A percentile compares a stretch with the other conserved stretches of the same genome.
Evolutionary conservation across 768 basidiomycete species (phyloP).

Genomic region (Tephrocybe sp.): DNA sequence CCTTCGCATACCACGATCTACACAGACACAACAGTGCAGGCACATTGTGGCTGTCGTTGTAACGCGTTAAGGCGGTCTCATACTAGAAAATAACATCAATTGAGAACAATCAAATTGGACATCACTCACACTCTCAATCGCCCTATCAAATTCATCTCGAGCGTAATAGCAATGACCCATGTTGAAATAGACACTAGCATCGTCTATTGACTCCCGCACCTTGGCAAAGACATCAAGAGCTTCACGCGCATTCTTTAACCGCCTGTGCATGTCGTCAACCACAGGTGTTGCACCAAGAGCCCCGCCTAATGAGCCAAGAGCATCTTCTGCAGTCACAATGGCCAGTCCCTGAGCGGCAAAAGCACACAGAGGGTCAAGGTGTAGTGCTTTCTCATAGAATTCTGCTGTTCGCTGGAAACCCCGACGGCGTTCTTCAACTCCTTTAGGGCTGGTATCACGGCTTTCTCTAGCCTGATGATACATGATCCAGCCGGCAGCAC

Average conservation of each 20-base stretch:
- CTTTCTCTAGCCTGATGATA: slow-evolving; percentile 86
- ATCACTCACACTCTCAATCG: slow-evolving; percentile 87
- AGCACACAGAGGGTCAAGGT: slow-evolving; percentile 80
- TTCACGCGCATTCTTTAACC: slow-evolving; percentile 75
- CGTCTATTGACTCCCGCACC: slow-evolving; percentile 79
- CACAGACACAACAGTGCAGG: slow-evolving; percentile 82
- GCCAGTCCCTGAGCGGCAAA: slow-evolving; percentile 95
- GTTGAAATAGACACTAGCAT: slow-evolving; percentile 88
- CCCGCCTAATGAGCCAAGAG: slow-evolving; percentile 66
- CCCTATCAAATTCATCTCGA: slow-evolving; percentile 91
- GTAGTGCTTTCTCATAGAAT: slow-evolving; percentile 89
- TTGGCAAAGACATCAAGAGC: slow-evolving; percentile 89
- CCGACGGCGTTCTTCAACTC: slow-evolving; percentile 67
- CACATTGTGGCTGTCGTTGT: slow-evolving; percentile 71
- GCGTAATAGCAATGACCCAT: slow-evolving; percentile 96
- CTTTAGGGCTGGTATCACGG: slow-evolving; percentile 57
- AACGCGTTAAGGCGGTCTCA: slow-evolving; percentile 82
- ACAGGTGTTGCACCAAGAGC: slow-evolving; percentile 42
- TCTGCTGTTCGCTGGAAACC: slow-evolving; percentile 83
- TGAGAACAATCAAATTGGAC: not conserved
- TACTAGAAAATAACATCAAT: slow-evolving; percentile 52
- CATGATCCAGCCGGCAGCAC: slow-evolving; percentile 82
- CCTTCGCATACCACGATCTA: slow-evolving; percentile 93
- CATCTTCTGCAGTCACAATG: slow-evolving; percentile 91
- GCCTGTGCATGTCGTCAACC: slow-evolving; percentile 61